phyloP scores from a whole-genome alignment of 2,329 filamentous ascomycete genomes.

The Elsinoe ampelina region DNA sequence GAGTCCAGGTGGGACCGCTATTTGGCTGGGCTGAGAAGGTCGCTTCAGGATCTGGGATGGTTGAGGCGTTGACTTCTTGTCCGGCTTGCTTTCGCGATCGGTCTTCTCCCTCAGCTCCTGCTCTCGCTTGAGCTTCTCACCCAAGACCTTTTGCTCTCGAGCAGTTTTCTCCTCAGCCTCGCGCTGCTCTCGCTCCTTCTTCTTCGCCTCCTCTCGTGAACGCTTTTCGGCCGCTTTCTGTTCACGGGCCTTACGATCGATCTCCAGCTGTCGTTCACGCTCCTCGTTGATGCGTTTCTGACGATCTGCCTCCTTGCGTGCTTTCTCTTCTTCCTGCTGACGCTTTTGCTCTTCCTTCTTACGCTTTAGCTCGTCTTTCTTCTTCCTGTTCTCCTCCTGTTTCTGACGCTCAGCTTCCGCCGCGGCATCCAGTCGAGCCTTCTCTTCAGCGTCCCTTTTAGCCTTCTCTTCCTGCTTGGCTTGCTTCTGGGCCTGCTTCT shows the following conservation, averaged over 20 bases:
- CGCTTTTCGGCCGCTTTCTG: constrained; percentile 75
- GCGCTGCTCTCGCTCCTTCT: constrained; percentile 61
- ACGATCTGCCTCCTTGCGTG: constrained; percentile 77
- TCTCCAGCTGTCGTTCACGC: constrained; percentile 73
- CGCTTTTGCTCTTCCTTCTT: constrained; percentile 87
- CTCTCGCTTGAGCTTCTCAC: constrained; percentile 49
- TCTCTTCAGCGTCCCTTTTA: constrained; percentile 77
- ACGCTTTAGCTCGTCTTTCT: constrained; percentile 80
- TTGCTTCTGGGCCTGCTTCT: constrained; percentile 80
- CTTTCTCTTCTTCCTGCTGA: constrained; percentile 78
- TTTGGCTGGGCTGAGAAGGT: constrained; percentile 49
- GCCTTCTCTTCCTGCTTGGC: constrained; percentile 85
- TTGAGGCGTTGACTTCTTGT: constrained; percentile 32
- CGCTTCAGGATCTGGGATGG: constrained; percentile 41
- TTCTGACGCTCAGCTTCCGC: constrained; percentile 69
- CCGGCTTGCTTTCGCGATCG: constrained; percentile 33
- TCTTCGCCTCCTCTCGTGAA: constrained; percentile 59
- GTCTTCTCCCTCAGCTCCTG: constrained; percentile 47
- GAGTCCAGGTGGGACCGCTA: constrained; percentile 46
- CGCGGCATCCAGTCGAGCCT: constrained; percentile 70
- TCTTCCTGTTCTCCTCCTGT: constrained; percentile 68
- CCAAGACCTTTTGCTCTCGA: constrained; percentile 55
- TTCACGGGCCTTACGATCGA: constrained; percentile 74
- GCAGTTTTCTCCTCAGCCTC: constrained; percentile 63
- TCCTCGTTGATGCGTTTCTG: constrained; percentile 72